These are phyloP conservation scores for Paramarasmius palmivorus DNA, from an alignment of 1,284 basidiomycete species.

Conservation along the genomic window DNA sequence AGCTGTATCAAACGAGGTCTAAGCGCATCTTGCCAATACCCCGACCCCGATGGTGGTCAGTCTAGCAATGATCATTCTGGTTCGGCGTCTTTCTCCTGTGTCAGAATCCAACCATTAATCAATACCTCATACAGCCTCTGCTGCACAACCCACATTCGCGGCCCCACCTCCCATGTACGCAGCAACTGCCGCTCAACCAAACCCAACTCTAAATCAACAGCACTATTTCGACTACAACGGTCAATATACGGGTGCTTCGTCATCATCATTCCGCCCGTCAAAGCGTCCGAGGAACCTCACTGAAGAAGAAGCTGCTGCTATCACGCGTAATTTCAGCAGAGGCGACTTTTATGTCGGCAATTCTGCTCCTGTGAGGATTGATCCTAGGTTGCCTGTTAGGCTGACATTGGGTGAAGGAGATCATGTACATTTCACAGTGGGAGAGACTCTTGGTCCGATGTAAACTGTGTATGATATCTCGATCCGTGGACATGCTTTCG, in stretches of 20 bases:
- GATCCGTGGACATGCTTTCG: no score
- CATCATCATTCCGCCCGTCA: constrained; percentile 70
- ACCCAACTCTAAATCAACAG: constrained; percentile 51
- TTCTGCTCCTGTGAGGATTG: constrained; percentile 76
- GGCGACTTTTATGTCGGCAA: constrained; percentile 78
- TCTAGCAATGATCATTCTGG: constrained; percentile 46
- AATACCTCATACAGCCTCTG: constrained; percentile 23
- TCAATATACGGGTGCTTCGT: constrained; percentile 60
- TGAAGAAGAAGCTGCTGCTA: constrained; percentile 76
- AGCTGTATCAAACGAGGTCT: constrained; percentile 78
- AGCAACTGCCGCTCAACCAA: constrained; percentile 47
- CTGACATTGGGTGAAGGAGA: constrained; percentile 78
- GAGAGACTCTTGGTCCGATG: constrained; percentile 35
- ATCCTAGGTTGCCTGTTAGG: constrained; percentile 71
- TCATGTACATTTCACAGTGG: constrained; percentile 76
- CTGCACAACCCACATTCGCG: constrained; percentile 13
- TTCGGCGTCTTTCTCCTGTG: background rate
- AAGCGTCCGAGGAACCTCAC: constrained; percentile 76
- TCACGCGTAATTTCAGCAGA: constrained; percentile 74
- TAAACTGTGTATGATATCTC: no score
- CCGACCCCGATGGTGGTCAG: constrained; percentile 62
- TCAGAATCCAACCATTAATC: no score
- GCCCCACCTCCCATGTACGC: constrained; percentile 44
- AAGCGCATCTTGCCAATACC: constrained; percentile 67
- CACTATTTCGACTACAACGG: constrained; percentile 80